A percentile compares a stretch with the other conserved stretches of the same genome.
phyloP scores from a whole-genome alignment of 2,329 filamentous ascomycete species.

The Cytospora piceae region DNA sequence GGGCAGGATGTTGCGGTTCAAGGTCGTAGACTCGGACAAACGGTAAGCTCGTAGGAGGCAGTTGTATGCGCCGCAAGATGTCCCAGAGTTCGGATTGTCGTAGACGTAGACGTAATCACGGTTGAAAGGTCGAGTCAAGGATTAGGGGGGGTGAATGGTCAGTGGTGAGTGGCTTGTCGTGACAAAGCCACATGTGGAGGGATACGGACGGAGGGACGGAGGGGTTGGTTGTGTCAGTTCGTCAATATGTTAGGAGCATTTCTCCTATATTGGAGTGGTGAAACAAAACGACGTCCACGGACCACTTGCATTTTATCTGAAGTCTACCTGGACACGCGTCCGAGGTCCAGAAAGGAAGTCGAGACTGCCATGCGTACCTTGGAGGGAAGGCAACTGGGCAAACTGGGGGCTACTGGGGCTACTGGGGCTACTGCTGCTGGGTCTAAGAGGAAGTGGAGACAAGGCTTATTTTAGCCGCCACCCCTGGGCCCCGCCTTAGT shows the following conservation, averaged over 20 bases:
- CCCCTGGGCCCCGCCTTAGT: background rate
- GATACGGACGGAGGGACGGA: no score
- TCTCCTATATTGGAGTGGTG: conserved; percentile 19
- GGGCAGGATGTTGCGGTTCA: background rate
- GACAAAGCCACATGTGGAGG: no score
- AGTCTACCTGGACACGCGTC: conserved; percentile 19
- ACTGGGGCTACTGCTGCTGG: background rate
- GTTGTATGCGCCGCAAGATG: background rate
- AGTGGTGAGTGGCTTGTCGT: no score
- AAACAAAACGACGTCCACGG: conserved; percentile 12
- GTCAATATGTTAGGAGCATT: conserved; percentile 1
- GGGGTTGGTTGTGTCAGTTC: background rate
- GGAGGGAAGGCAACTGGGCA: background rate
- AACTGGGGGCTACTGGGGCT: no score
- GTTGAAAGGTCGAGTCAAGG: background rate
- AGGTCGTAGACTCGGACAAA: background rate
- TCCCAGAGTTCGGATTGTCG: background rate
- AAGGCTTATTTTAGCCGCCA: conserved; percentile 1
- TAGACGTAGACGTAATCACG: background rate
- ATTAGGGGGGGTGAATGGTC: no score
- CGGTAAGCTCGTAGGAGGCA: background rate
- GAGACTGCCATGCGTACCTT: background rate
- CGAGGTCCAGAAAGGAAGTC: conserved; percentile 19
- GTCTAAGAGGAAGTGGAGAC: background rate
- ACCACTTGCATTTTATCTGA: conserved; percentile 5